Conservation (phyloP, 2,329 filamentous ascomycete genomes). For the Drechmeria coniospora region DNA sequence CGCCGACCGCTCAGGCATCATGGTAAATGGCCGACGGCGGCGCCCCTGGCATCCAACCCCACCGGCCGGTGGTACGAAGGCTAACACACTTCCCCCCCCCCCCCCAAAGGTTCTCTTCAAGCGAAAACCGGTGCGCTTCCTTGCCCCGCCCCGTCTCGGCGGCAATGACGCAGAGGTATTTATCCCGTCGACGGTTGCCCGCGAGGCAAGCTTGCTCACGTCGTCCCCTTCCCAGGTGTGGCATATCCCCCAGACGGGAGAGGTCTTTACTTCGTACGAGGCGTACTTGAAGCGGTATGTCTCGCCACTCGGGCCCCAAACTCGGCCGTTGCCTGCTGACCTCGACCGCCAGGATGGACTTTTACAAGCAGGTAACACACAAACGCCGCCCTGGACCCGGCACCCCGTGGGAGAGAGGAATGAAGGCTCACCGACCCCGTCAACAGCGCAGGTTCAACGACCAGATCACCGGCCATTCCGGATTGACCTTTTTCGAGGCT, state of each 20-base stretch:
- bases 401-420: not conserved
- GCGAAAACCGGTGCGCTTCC: conserved; percentile 80
- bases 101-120: conserved; percentile 72
- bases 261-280: conserved; percentile 81
- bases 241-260: conserved; percentile 78
- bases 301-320: not conserved
- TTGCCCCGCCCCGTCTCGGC: conserved; percentile 54
- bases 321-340: conserved; percentile 8
- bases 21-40: too few relatives aligned
- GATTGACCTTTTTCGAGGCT: conserved; percentile 83
- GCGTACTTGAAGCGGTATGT: conserved; percentile 64
- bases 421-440: conserved; percentile 7
- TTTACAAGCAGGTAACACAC: conserved; percentile 62
- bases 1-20: conserved; percentile 1
- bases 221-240: conserved; percentile 49
- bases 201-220: conserved; percentile 6
- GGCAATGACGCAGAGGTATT: conserved; percentile 74
- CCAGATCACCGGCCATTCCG: conserved; percentile 86
- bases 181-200: conserved; percentile 3
- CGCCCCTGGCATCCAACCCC: too few relatives aligned
- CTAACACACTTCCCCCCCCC: conserved; percentile 4
- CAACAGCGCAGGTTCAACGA: conserved; percentile 75
- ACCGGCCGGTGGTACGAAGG: too few relatives aligned
- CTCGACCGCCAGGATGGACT: conserved; percentile 54
- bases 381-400: not conserved